Evolutionary conservation across 306 rosid genomes (phyloP).

Genomic region (Lupinus albus): DNA sequence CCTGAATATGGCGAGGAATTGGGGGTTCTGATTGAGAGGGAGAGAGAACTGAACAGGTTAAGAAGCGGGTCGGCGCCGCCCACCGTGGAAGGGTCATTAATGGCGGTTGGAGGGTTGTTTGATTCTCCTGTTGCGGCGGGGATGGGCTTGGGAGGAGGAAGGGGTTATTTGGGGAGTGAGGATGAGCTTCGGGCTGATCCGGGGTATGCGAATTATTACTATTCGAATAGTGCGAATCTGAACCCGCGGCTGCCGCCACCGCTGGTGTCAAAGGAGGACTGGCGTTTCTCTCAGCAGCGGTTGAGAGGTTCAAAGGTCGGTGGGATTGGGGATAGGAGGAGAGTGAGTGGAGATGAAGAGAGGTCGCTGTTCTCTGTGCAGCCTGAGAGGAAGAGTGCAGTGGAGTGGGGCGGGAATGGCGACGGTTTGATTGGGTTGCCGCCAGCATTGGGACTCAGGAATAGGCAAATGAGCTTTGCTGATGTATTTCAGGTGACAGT

Average conservation of each 20-base stretch:
- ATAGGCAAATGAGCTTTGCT: slow-evolving; percentile 74
- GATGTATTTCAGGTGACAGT: slow-evolving; percentile 73
- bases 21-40: slow-evolving; percentile 59
- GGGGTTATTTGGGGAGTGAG: slow-evolving; percentile 46
- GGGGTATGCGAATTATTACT: slow-evolving; percentile 70
- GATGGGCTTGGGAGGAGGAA: slow-evolving; percentile 40
- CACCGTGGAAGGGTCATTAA: slow-evolving; percentile 78
- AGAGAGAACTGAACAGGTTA: slow-evolving; percentile 65
- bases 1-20: slow-evolving; percentile 67
- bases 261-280: slow-evolving; percentile 81
- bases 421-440: slow-evolving; percentile 79
- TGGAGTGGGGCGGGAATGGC: slow-evolving; percentile 67
- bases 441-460: slow-evolving; percentile 77
- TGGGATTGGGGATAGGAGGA: slow-evolving; percentile 81
- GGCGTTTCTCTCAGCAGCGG: slow-evolving; percentile 76
- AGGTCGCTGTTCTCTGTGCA: slow-evolving; percentile 68
- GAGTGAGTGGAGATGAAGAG: slow-evolving; percentile 43
- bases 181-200: slow-evolving; percentile 93
- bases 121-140: slow-evolving; percentile 42
- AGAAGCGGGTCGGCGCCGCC: slow-evolving; percentile 98
- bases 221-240: slow-evolving; percentile 62
- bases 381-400: slow-evolving; percentile 52
- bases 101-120: slow-evolving; percentile 64
- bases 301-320: slow-evolving; percentile 67
- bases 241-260: slow-evolving; percentile 95